Conservation (phyloP, 1,284 basidiomycete species). For the Termitomyces sp. region DNA sequence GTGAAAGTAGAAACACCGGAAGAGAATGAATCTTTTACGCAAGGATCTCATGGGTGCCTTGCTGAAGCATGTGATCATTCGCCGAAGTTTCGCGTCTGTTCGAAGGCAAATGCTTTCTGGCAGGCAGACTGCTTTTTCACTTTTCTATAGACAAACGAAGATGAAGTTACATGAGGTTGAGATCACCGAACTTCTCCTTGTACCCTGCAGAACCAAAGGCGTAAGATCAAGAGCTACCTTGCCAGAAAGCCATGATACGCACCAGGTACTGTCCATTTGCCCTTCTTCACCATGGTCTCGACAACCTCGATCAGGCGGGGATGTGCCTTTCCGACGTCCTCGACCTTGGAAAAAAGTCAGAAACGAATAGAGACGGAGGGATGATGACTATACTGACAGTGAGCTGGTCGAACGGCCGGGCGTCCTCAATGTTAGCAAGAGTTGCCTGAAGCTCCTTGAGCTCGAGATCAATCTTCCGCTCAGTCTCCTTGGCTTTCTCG, state of each 20-base stretch:
- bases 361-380: not conserved
- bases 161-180: constrained; percentile 74
- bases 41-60: too few species aligned
- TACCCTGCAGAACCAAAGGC: constrained; percentile 47
- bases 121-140: not conserved
- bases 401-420: constrained; percentile 96
- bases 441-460: constrained; percentile 91
- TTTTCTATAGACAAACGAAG: constrained; percentile 5
- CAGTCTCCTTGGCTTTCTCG: constrained; percentile 87
- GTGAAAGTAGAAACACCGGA: too few species aligned
- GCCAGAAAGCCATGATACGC: constrained; percentile 22
- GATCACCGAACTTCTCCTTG: constrained; percentile 92
- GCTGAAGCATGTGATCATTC: not conserved
- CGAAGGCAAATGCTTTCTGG: not conserved
- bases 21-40: too few species aligned
- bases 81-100: not conserved
- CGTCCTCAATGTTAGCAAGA: constrained; percentile 95
- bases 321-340: constrained; percentile 90
- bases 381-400: constrained; percentile 50
- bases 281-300: constrained; percentile 97
- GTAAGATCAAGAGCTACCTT: constrained; percentile 7
- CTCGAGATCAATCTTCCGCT: constrained; percentile 89
- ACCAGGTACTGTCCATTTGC: constrained; percentile 97
- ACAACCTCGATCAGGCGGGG: constrained; percentile 91
- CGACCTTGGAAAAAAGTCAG: constrained; percentile 44